phyloP scores from a whole-genome alignment of 345 rosid species.

The Sonneratia alba region DNA sequence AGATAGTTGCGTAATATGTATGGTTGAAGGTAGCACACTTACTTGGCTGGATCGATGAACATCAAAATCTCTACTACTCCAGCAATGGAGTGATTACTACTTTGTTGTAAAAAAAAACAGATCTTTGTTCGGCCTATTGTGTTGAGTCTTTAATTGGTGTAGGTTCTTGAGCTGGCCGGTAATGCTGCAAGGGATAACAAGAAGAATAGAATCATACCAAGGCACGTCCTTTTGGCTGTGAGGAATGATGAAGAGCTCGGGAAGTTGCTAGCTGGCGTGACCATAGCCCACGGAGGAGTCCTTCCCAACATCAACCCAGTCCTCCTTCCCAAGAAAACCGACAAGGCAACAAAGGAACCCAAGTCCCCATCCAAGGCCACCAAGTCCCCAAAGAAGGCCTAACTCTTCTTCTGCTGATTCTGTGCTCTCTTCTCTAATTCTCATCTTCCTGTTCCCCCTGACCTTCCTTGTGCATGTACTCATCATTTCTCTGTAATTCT shows the following conservation, averaged over 20 bases:
- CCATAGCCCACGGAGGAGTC: constrained; percentile 77
- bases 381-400: constrained; percentile 50
- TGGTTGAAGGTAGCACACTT: neutral
- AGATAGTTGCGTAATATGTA: neutral
- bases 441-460: neutral
- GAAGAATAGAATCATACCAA: constrained; percentile 61
- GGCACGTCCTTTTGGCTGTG: constrained; percentile 55
- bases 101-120: neutral
- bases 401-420: neutral
- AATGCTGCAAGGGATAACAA: constrained; percentile 73
- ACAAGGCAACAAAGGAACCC: constrained; percentile 35
- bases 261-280: constrained; percentile 54
- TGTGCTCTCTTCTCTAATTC: neutral
- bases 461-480: neutral
- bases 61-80: neutral
- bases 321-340: constrained; percentile 53
- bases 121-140: neutral
- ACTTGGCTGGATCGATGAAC: too few relatives aligned
- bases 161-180: constrained; percentile 70
- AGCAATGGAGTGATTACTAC: neutral
- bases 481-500: neutral
- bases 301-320: constrained; percentile 64
- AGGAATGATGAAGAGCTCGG: constrained; percentile 73
- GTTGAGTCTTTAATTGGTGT: neutral
- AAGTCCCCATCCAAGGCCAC: constrained; percentile 63